phyloP scores from a whole-genome alignment of 345 rosid species.

The Laguncularia racemosa region DNA sequence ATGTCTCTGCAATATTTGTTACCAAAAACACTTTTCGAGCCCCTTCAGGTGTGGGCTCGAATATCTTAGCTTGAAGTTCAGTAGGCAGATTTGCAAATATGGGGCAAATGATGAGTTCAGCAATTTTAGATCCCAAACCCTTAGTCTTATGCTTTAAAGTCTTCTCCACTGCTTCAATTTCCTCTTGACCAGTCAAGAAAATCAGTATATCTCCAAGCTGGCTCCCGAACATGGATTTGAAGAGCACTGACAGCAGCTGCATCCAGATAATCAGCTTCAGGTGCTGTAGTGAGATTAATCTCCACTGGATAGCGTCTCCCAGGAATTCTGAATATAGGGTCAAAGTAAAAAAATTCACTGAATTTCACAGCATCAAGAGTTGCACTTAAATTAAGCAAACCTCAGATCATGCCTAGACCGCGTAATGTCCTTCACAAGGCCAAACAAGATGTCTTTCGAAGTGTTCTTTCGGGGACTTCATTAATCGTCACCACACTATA shows the following conservation, averaged over 20 bases:
- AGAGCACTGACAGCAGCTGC: conserved; percentile 88
- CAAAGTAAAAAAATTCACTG: conserved; percentile 88
- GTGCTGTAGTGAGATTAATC: conserved; percentile 86
- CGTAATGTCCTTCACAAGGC: conserved; percentile 87
- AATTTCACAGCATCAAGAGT: conserved; percentile 97
- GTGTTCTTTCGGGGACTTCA: conserved; percentile 97
- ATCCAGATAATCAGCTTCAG: conserved; percentile 94
- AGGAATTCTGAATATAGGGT: conserved; percentile 92
- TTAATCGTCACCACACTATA: conserved; percentile 94
- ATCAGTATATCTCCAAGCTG: conserved; percentile 88
- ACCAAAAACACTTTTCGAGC: conserved; percentile 94
- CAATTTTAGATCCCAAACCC: conserved; percentile 91
- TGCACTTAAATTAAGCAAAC: conserved; percentile 86
- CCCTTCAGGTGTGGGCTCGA: conserved; percentile 95
- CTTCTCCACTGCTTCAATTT: conserved; percentile 93
- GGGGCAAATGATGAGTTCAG: conserved; percentile 90
- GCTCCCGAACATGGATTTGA: conserved; percentile 72
- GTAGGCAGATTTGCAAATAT: conserved; percentile 96
- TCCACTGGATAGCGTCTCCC: conserved; percentile 96
- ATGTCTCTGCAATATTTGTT: conserved; percentile 96
- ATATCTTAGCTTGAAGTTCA: conserved; percentile 91
- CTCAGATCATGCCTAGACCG: conserved; percentile 81
- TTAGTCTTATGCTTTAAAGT: conserved; percentile 77
- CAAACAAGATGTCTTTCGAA: conserved; percentile 95
- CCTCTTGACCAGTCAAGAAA: conserved; percentile 92